Evolutionary conservation across 768 basidiomycete species (phyloP), one percentile per base, ranked within the genome.

Genomic region (Naematelia encephala): DNA sequence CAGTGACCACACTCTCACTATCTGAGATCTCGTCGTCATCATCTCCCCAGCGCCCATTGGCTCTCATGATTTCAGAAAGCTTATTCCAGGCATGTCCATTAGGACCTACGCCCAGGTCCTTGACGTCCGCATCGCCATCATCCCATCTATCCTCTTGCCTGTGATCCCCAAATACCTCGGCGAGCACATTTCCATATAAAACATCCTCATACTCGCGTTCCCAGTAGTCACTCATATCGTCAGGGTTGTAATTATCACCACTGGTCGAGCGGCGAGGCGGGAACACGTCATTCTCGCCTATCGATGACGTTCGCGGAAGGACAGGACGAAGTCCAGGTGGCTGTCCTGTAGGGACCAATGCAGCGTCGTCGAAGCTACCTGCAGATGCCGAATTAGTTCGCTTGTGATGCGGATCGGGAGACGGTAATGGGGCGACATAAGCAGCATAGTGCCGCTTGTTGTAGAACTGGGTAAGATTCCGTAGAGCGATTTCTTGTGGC

Each of bases 401-500:
- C 5, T 67, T 67, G 27, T 77, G 76, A 5, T 53, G 50, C n/a
- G 62, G 63, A 13, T 75, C 73, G 85, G 22, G 90, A 87, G 53
- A 88, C 21, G 21, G 85, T 67, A 90, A 82, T 57, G 84, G 83
- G 23, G 86, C 84, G 43, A 91, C 77, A 84, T 83, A 70, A 84
- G 86, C 28, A 87, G 79, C 48, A 76, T 97, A 98, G 63, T 92
- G 84, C 69, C 89, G 88, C 61, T 83, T 90, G 79, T 98, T 97
- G 76, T 98, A 99, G 78, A 97, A 98, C 70, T 91, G 90, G 62
- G 97, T 90, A 23, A 99, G 83, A 63, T 90, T 87, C 16, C 96
- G 87, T 25, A 98, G 82, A 11, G 94, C 91, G 71, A 91, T 87
- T 76, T 99, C 94, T 81, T 97, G 92, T 16, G 90, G 88, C 91